Base-by-base conservation (phyloP, 2,329 filamentous ascomycete genomes). In the Teratosphaeria nubilosa region DNA sequence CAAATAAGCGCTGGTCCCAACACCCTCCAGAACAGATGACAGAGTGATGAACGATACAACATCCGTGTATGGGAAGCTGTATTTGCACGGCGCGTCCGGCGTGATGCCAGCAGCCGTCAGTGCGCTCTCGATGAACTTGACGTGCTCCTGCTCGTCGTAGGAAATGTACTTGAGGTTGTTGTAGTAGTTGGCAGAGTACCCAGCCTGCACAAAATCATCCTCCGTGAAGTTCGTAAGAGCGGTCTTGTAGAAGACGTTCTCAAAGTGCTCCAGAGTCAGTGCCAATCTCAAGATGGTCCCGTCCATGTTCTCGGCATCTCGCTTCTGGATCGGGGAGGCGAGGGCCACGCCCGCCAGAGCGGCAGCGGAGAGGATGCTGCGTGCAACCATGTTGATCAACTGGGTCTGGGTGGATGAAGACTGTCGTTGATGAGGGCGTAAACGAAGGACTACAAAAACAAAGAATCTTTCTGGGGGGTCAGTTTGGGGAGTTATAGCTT, bases 181-280 rank as follows among this genome's bases (percentile, higher is more conserved):
- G 73, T 84, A 86, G 68, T 83, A 82, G 11, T 74, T 71, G 0
- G 72, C 65, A 55, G 77, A 70, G 67, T 77, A 66, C 53, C 81
- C 82, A 54, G 80, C 81, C 25, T 69, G 72, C 27, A 72, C 64
- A 64, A 85, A 85, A 64, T 82, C 75, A 1, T 68, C 61, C 61
- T 77, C 69, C 25, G 77, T 77, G 74, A 80, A 86, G 64, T 82
- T 84, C 59, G 74, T 68, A 2, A 87, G 74, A 31, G 80, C 84
- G 34, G 83, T 68, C 31, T 75, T 73, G 72, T 87, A 88, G 72
- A 87, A 87, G 55, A 75, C 77, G 59, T 81, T 74, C 72, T 88
- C 85, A 27, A 75, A 68, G 60, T 76, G 74, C 66, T 76, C 74
- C 3, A 76, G 71, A 16, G 74, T 76, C 31, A 76, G 65, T 7